Evolutionary conservation across 2,329 filamentous ascomycete genomes (phyloP).

Genomic region (Talaromyces sp.): DNA sequence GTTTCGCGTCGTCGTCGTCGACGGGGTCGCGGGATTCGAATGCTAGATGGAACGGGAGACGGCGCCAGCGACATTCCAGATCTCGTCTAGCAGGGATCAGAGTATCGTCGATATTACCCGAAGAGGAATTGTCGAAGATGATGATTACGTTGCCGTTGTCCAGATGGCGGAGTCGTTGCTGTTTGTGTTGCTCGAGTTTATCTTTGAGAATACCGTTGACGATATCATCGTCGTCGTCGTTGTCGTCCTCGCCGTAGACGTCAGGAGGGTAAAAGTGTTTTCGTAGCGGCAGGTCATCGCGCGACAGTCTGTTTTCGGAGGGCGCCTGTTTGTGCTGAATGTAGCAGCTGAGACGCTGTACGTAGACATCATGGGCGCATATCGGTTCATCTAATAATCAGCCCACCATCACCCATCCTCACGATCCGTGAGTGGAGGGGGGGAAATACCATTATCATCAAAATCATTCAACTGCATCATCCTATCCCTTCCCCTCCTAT

Average conservation of each 20-base stretch:
- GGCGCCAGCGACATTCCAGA: conserved; percentile 54
- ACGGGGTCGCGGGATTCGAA: conserved; percentile 39
- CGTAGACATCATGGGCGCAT: conserved; percentile 52
- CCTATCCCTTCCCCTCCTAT: conserved; percentile 35
- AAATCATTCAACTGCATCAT: conserved; percentile 55
- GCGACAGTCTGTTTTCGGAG: conserved; percentile 27
- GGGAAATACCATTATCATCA: conserved; percentile 37
- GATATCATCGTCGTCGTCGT: conserved; percentile 30
- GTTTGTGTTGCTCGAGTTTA: conserved; percentile 32
- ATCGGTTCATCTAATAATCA: conserved; percentile 37
- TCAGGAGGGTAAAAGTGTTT: conserved; percentile 50
- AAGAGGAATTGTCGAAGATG: conserved; percentile 54
- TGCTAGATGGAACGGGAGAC: conserved; percentile 52
- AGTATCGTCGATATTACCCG: conserved; percentile 50
- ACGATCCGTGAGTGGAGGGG: background rate
- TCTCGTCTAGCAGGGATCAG: conserved; percentile 51
- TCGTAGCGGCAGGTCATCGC: conserved; percentile 27
- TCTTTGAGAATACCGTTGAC: conserved; percentile 23
- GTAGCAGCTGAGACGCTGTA: conserved; percentile 52
- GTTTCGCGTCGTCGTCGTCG: conserved; percentile 41
- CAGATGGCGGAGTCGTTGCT: conserved; percentile 43
- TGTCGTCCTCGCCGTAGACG: conserved; percentile 41
- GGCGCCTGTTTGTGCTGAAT: conserved; percentile 50
- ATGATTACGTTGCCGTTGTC: conserved; percentile 55
- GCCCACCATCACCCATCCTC: background rate